A percentile compares a stretch with the other conserved stretches of the same genome.
phyloP scores from a whole-genome alignment of 164 flowering plant genomes.

The Magnolia officinalis region DNA sequence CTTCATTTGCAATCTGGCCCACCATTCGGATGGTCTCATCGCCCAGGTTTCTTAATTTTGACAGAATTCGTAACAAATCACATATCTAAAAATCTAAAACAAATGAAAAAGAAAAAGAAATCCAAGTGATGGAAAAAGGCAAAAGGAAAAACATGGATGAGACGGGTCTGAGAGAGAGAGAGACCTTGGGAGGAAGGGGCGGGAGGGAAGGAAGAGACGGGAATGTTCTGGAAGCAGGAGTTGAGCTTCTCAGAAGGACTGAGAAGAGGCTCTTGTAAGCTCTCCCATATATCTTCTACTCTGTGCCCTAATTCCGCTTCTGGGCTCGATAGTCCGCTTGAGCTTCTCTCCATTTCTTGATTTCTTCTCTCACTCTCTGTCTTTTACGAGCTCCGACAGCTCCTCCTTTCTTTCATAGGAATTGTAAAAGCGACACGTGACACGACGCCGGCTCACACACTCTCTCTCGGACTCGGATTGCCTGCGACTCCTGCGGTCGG shows the following conservation, averaged over 20 bases:
- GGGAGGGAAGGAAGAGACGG: slow-evolving; percentile 81
- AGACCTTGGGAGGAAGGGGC: slow-evolving; percentile 60
- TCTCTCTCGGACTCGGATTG: too few species aligned
- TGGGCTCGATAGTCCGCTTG: slow-evolving; percentile 55
- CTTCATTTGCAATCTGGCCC: too few species aligned
- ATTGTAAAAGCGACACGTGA: too few species aligned
- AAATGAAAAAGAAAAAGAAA: slow-evolving; percentile 2
- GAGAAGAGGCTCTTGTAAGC: slow-evolving; percentile 62
- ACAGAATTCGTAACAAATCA: neutral
- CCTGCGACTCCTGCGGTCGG: too few species aligned
- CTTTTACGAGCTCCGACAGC: neutral
- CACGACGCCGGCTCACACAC: too few species aligned
- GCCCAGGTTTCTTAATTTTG: neutral
- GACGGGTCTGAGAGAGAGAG: too few species aligned
- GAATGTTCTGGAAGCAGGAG: slow-evolving; percentile 88
- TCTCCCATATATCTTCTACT: slow-evolving; percentile 89
- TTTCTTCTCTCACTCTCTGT: slow-evolving; percentile 16
- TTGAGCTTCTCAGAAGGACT: slow-evolving; percentile 92
- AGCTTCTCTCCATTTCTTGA: slow-evolving; percentile 17
- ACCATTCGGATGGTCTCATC: neutral
- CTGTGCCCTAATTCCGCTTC: slow-evolving; percentile 79
- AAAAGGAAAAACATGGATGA: neutral
- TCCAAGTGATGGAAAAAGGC: neutral
- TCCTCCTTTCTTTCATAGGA: too few species aligned
- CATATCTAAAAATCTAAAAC: neutral